Evolutionary conservation across 1,139 yeast genomes (phyloP).

Genomic region (Blastobotrys indianensis): DNA sequence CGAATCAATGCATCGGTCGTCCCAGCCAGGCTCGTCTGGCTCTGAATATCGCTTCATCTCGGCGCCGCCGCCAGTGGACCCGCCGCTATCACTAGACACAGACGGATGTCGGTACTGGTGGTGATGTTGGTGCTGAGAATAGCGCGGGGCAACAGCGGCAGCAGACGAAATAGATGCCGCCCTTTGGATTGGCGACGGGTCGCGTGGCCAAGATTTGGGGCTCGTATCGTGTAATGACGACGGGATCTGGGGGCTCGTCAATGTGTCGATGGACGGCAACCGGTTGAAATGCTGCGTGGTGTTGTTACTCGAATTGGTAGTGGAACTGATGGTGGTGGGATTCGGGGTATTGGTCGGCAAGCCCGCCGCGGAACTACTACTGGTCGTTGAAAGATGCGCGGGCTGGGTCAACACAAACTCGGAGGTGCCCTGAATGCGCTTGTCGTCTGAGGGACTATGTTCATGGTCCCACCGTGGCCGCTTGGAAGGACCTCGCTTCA

Average conservation of each 20-base stretch:
- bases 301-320: not conserved
- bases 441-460: constrained; percentile 1
- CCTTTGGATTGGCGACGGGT: constrained; percentile 12
- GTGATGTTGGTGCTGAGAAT: not conserved
- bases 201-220: constrained; percentile 1
- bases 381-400: not conserved
- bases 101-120: constrained; percentile 6
- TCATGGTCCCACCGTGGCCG: constrained; percentile 19
- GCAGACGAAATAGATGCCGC: constrained; percentile 16
- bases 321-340: constrained; percentile 1
- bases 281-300: constrained; percentile 16
- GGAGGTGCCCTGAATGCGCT: constrained; percentile 4
- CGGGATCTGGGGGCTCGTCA: constrained; percentile 16
- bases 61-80: not conserved
- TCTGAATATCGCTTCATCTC: constrained; percentile 11
- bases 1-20: constrained; percentile 33
- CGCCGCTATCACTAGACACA: constrained; percentile 5
- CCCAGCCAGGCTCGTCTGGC: constrained; percentile 26
- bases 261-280: constrained; percentile 27
- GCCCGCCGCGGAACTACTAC: not conserved
- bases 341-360: not conserved
- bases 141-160: not conserved
- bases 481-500: constrained; percentile 41
- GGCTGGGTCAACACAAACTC: constrained; percentile 6
- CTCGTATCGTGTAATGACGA: not conserved